Percentiles rank a stretch among this genome's conserved stretches.
phyloP scores from a whole-genome alignment of 1,139 yeast species.

The Pichia sp. region DNA sequence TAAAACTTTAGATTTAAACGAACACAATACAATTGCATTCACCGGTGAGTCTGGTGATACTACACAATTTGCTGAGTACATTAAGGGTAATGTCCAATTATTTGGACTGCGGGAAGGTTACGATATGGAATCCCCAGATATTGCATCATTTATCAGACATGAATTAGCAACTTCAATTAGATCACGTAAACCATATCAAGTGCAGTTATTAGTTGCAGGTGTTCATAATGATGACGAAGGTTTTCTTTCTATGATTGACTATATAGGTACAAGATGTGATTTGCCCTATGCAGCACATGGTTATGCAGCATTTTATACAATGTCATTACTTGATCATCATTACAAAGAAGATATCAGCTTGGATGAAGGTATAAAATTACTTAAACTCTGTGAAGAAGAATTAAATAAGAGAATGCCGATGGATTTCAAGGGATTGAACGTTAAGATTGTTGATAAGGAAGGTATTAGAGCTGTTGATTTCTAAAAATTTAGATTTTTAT shows the following conservation, averaged over 20 bases:
- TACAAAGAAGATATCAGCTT: conserved; percentile 70
- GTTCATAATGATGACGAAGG: conserved; percentile 59
- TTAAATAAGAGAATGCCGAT: conserved; percentile 86
- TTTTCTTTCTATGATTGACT: conserved; percentile 83
- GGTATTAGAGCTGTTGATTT: conserved; percentile 53
- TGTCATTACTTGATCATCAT: conserved; percentile 86
- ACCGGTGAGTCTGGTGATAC: conserved; percentile 98
- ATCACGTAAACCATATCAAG: conserved; percentile 92
- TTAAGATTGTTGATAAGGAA: conserved; percentile 70
- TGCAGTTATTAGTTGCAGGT: conserved; percentile 82
- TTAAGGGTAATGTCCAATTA: conserved; percentile 87
- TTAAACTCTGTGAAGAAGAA: conserved; percentile 70
- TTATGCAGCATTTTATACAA: conserved; percentile 89
- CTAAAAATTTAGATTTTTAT: background rate
- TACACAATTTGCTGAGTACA: conserved; percentile 90
- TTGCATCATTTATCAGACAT: conserved; percentile 82
- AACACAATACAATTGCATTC: conserved; percentile 77
- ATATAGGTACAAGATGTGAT: conserved; percentile 84
- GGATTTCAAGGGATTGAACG: conserved; percentile 76
- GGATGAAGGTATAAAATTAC: conserved; percentile 73
- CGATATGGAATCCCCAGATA: conserved; percentile 77
- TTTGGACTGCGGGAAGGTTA: conserved; percentile 80
- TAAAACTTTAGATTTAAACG: conserved; percentile 72
- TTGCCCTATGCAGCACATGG: conserved; percentile 97
- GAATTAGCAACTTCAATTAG: conserved; percentile 84